phyloP scores from a whole-genome alignment of 2,329 filamentous ascomycete species.

The Neobulgaria alba region DNA sequence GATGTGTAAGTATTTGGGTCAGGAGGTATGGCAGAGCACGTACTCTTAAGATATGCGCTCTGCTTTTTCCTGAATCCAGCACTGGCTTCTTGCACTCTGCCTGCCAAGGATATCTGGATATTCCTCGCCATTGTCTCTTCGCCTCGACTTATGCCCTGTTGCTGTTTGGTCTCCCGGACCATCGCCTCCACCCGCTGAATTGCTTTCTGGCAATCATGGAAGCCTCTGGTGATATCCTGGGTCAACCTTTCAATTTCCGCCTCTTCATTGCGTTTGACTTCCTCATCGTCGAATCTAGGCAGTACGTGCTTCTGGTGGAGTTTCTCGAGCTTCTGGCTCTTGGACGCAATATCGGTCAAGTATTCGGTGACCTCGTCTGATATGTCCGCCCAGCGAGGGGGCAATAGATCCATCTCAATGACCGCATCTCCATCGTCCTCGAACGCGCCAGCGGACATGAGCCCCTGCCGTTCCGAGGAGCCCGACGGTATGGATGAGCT shows the following conservation, averaged over 20 bases:
- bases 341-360: slow-evolving; percentile 69
- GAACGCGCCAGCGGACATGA: slow-evolving; percentile 72
- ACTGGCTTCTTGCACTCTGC: slow-evolving; percentile 84
- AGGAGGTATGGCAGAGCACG: slow-evolving; percentile 15
- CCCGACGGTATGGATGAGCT: slow-evolving; percentile 48
- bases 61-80: slow-evolving; percentile 95
- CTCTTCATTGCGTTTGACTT: slow-evolving; percentile 79
- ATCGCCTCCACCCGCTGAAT: slow-evolving; percentile 84
- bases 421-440: slow-evolving; percentile 85
- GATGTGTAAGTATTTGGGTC: slow-evolving; percentile 11
- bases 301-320: slow-evolving; percentile 96
- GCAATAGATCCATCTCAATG: slow-evolving; percentile 96
- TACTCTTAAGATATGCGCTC: slow-evolving; percentile 91
- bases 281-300: slow-evolving; percentile 93
- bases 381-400: slow-evolving; percentile 90
- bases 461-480: slow-evolving; percentile 61
- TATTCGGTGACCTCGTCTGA: slow-evolving; percentile 87
- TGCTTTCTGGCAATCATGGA: slow-evolving; percentile 81
- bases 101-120: slow-evolving; percentile 83
- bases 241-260: slow-evolving; percentile 83
- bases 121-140: slow-evolving; percentile 96
- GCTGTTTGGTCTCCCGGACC: slow-evolving; percentile 69
- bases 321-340: slow-evolving; percentile 79
- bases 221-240: slow-evolving; percentile 78
- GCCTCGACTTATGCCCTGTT: slow-evolving; percentile 64